Evolutionary conservation across 2,329 filamentous ascomycete genomes (phyloP), one percentile per base, ranked within the genome.

Genomic region (Eutypella sp.): DNA sequence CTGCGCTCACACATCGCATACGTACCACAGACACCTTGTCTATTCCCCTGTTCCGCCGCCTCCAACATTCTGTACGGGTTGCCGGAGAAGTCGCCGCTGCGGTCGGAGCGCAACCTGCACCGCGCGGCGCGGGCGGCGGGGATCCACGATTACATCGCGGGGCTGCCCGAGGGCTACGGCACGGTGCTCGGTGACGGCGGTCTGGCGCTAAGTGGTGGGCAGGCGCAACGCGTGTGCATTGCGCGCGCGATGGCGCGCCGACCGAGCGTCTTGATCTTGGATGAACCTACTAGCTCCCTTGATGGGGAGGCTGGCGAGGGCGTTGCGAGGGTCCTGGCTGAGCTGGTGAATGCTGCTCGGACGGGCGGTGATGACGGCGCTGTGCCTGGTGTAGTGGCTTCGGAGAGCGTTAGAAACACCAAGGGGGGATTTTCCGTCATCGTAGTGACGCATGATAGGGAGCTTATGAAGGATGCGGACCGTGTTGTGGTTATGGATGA

Each of bases 41-140:
- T 96, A 2, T 96, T 97, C 63, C 87, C 90, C 0, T 76, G 78
- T 18, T 84, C 84, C 0, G 80, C 96, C 31, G 77, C 79, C 0
- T 82, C 85, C 7, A 97, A 97, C 59, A 95, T 97, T 46, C 70
- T 73, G 3, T 96, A 96, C 60, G 90, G 89, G 0, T 69, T 95
- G 0, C 69, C 75, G 0, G 68, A 74, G 2, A 61, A 67, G 3
- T 84, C 79, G 0, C 69, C 75, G 0, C 67, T 79, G 16, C 72
- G 73, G n/a, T 67, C 65, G 0, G 50, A 59, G 0, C 45, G 60
- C 1, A 72, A 73, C 52, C 65, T 85, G 15, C 65, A 70, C 19
- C 57, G 57, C 1, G 80, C 79, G 0, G 81, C 84, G 0, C 69
- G 69, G 2, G 69, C 75, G 31, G 80, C 81, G 0, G 82, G 84